Conservation (phyloP, 495 filamentous ascomycete species). For the Aspergillus mulundensis region DNA sequence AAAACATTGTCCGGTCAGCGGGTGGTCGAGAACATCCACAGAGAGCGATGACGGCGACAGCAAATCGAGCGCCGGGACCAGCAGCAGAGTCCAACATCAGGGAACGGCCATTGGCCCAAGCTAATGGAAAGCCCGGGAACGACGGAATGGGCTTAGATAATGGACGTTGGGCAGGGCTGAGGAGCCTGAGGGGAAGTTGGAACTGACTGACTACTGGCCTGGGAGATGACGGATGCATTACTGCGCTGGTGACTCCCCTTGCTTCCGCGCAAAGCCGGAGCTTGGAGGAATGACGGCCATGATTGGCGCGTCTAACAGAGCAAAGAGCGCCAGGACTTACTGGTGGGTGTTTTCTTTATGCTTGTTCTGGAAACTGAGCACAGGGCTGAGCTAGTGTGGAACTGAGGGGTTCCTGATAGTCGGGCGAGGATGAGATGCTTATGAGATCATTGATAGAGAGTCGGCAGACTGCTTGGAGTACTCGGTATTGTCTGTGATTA, state of each 20-base stretch:
- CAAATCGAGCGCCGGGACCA: slow-evolving; percentile 22
- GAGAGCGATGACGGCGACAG: slow-evolving; percentile 5
- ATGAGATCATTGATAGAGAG: slow-evolving; percentile 1
- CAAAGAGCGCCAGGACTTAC: slow-evolving; percentile 8
- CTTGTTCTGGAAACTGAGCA: slow-evolving; percentile 1
- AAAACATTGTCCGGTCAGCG: slow-evolving; percentile 21
- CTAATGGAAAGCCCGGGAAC: slow-evolving; percentile 16
- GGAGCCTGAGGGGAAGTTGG: background rate
- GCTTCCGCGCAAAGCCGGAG: slow-evolving; percentile 23
- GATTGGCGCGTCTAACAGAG: slow-evolving; percentile 4
- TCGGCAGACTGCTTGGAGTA: background rate
- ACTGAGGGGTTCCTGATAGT: background rate
- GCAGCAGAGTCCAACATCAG: slow-evolving; percentile 17
- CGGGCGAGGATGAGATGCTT: background rate
- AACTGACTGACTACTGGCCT: too few species aligned
- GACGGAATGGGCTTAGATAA: slow-evolving; percentile 25
- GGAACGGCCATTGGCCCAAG: slow-evolving; percentile 12
- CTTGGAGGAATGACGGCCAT: background rate
- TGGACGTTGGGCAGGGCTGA: slow-evolving; percentile 12
- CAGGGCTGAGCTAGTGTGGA: slow-evolving; percentile 3
- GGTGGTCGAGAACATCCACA: slow-evolving; percentile 22
- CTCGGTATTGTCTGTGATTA: background rate
- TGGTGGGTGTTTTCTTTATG: slow-evolving; percentile 6
- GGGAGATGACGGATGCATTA: slow-evolving; percentile 21
- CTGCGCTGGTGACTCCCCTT: slow-evolving; percentile 7